A percentile compares a stretch with the other conserved stretches of the same genome.
These are phyloP conservation scores for Sclerotinia sclerotiorum DNA, from an alignment of 2,329 filamentous ascomycete species.

Conservation along the genomic window DNA sequence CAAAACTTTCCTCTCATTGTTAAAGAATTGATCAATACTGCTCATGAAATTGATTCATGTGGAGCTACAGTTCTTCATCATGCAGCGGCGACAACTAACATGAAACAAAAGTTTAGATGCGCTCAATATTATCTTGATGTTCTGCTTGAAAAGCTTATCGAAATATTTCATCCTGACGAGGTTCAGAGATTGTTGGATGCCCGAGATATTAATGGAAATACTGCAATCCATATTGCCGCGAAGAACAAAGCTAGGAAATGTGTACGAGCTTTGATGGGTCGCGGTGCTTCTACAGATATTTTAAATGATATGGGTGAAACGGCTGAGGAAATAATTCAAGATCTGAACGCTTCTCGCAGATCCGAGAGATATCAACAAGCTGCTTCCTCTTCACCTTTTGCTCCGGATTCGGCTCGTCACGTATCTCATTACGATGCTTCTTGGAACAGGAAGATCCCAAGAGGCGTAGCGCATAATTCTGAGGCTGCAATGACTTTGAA, in stretches of 20 bases:
- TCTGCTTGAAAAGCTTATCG: constrained; percentile 81
- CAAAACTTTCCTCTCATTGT: constrained; percentile 84
- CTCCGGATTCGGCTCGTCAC: constrained; percentile 57
- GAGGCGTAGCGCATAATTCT: constrained; percentile 48
- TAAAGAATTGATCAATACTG: constrained; percentile 78
- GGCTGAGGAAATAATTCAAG: constrained; percentile 79
- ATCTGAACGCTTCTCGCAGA: constrained; percentile 63
- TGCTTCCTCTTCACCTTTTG: constrained; percentile 72
- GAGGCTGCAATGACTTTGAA: constrained; percentile 69
- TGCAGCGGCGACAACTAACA: constrained; percentile 83
- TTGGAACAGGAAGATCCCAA: constrained; percentile 25
- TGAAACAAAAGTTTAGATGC: constrained; percentile 79
- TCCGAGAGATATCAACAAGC: constrained; percentile 54
- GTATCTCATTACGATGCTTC: constrained; percentile 51
- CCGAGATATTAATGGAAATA: constrained; percentile 86
- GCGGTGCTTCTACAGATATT: constrained; percentile 81
- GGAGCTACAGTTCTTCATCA: constrained; percentile 92
- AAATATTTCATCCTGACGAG: constrained; percentile 71
- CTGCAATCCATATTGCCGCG: constrained; percentile 72
- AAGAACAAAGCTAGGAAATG: constrained; percentile 87
- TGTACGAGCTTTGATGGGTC: constrained; percentile 73
- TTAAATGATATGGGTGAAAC: constrained; percentile 78
- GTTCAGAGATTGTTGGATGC: constrained; percentile 78
- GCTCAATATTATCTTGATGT: constrained; percentile 92
- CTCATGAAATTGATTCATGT: constrained; percentile 74